Evolutionary conservation across 352 stramenopile species (phyloP), one percentile per base, ranked within the genome.

Genomic region (Aphanomyces cochlioides): DNA sequence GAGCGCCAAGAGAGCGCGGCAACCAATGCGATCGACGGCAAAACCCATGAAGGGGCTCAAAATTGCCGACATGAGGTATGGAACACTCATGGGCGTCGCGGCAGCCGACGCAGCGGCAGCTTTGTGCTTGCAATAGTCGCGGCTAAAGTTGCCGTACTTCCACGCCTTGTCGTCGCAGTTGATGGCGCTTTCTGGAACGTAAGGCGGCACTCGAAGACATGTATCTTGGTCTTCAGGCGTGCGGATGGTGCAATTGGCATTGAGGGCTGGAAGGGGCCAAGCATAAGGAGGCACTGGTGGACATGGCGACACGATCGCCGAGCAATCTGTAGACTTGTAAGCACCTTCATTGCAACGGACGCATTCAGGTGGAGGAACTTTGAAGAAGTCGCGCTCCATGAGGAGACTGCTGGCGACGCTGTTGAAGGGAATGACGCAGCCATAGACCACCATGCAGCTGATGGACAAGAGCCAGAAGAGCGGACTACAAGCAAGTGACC

Each of bases 371-470:
- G 86, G 80, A 0, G 84, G 86, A 34, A 83, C 74, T 53, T 90
- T 89, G 75, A 90, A 92, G 53, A 91, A 97, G 67, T 97, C 89
- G 28, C 91, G 79, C 56, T 98, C 90, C 77, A 97, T 93, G 10
- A 98, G 74, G 43, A 98, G 79, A 64, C 88, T 95, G 69, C 83
- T 93, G 2, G 92, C 91, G 41, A 98, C 88, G 73, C 92, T 97
- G 74, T 98, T 98, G 71, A 98, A 98, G 34, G 93, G 93, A 19
- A 98, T 88, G 8, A 98, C 89, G 66, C 88, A 96, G 40, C 90
- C 93, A 63, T 98, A 98, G 12, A 97, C 84, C 2, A 97, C 85
- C 54, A 98, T 75, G 69, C 90, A 98, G 59, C 82, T 93, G n/a
- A 97, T 67, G 6, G 82, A 84, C 15, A 98, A 71, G 4, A 97